A percentile compares a stretch with the other conserved stretches of the same genome.
These are phyloP conservation scores for Ambrosia artemisiifolia DNA, from an alignment of 129 eudicot genomes.

Conservation along the genomic window DNA sequence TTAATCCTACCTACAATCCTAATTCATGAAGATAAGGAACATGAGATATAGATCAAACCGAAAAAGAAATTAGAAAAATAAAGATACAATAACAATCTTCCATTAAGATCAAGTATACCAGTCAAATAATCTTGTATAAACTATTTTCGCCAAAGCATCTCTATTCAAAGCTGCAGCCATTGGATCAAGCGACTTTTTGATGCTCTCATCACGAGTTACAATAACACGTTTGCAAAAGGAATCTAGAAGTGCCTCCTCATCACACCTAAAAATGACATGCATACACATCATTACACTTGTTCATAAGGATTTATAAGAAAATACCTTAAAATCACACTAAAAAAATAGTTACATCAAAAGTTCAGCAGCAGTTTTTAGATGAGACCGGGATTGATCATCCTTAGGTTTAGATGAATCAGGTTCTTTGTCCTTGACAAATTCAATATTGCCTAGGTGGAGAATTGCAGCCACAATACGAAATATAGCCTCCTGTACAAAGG, in stretches of 20 bases:
- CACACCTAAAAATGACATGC: conserved; percentile 54
- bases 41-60: conserved; percentile 5
- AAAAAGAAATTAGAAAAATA: neutral
- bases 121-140: conserved; percentile 87
- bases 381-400: conserved; percentile 85
- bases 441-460: conserved; percentile 90
- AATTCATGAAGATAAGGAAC: conserved; percentile 19
- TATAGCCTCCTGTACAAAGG: conserved; percentile 68
- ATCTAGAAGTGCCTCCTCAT: conserved; percentile 68
- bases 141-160: conserved; percentile 91
- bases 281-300: conserved; percentile 5
- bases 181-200: conserved; percentile 78
- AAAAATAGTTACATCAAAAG: conserved; percentile 56
- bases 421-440: conserved; percentile 65
- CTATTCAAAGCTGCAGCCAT: conserved; percentile 68
- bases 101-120: conserved; percentile 49
- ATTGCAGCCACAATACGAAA: conserved; percentile 94
- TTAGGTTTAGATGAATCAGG: conserved; percentile 80
- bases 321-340: neutral
- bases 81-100: conserved; percentile 2
- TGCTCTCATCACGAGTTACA: conserved; percentile 88
- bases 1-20: conserved; percentile 93
- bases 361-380: conserved; percentile 74
- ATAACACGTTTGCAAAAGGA: conserved; percentile 91
- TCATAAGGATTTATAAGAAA: neutral